Base-by-base conservation (phyloP, 495 filamentous ascomycete genomes). In the Elasticomyces elasticus region DNA sequence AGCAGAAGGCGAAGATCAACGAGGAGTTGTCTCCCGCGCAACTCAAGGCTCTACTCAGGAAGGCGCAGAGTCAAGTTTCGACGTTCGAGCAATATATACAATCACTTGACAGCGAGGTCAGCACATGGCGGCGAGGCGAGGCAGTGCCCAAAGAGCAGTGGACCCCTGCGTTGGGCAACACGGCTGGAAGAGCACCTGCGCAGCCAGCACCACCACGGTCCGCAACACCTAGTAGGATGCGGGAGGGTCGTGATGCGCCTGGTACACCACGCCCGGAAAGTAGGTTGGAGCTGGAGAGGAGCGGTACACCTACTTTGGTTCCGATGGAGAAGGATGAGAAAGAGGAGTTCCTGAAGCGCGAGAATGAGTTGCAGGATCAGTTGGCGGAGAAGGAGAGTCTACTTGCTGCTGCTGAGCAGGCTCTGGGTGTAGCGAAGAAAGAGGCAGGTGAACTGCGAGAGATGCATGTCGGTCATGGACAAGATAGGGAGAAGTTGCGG, bases 1-100 rank as follows among this genome's bases (percentile, higher is more conserved):
- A 98, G 83, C 97, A 98, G 73, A 97, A 96, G 76, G 92, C 92
- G 65, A 97, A 96, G 86, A 84, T 98, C 75, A 98, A 98, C 67
- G 90, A 89, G 38, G 92, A 98, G 66, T 78, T 97, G 58, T 96
- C 91, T 65, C 92, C 92, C 11, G 81, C 86, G 6, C 94, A 98
- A 66, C 76, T 98, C 74, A 97, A 97, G 73, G 76, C 81, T 51
- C 75, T 94, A 63, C 78, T 98, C 62, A 87, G 84, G 68, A 95
- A 94, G 71, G 86, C 89, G 23, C 91, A 95, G 68, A 79, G 75
- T 31, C 91, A 97, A 69, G 84, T 91, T 53, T 86, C 85, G 15
- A 91, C 77, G 25, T 97, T 89, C 68, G 85, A 95, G 65, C 78
- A 72, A 26, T 96, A 97, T 62, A 82, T 98, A 30, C 75, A 79